These are phyloP conservation scores for Neurospora tetraspora DNA, from an alignment of 495 filamentous ascomycete species.

Conservation along the genomic window DNA sequence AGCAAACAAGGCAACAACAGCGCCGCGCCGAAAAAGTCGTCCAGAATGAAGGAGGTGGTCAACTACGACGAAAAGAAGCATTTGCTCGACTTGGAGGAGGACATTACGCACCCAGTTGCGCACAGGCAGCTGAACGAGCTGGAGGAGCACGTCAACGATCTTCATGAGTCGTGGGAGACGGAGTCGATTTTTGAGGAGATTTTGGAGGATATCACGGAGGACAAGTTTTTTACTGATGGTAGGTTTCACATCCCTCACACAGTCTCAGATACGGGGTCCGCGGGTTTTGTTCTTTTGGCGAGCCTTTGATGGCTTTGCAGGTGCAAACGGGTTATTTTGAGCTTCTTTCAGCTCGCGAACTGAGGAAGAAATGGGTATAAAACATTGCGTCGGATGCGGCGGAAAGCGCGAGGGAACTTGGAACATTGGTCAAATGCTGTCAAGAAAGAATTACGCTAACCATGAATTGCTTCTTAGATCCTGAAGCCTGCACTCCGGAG, in stretches of 20 bases:
- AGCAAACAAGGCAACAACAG: slow-evolving; percentile 1
- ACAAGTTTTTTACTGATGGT: slow-evolving; percentile 49
- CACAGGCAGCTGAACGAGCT: slow-evolving; percentile 31
- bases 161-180: slow-evolving; percentile 52
- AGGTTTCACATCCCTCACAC: slow-evolving; percentile 10
- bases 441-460: not conserved
- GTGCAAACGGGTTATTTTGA: not conserved
- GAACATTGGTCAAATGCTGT: not conserved
- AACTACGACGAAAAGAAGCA: slow-evolving; percentile 81
- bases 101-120: slow-evolving; percentile 22
- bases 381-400: not conserved
- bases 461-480: slow-evolving; percentile 10
- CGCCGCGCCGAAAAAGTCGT: slow-evolving; percentile 53
- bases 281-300: not conserved
- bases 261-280: not conserved
- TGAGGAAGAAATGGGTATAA: not conserved
- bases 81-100: slow-evolving; percentile 45
- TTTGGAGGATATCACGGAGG: slow-evolving; percentile 52
- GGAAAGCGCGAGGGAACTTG: slow-evolving; percentile 6
- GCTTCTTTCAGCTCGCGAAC: not conserved
- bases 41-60: slow-evolving; percentile 81
- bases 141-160: slow-evolving; percentile 52
- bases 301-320: not conserved
- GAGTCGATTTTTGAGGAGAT: slow-evolving; percentile 60
- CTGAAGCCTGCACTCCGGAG: slow-evolving; percentile 61